A percentile compares a stretch with the other conserved stretches of the same genome.
phyloP scores from a whole-genome alignment of 2,329 filamentous ascomycete genomes.

The Colletotrichum simmondsii region DNA sequence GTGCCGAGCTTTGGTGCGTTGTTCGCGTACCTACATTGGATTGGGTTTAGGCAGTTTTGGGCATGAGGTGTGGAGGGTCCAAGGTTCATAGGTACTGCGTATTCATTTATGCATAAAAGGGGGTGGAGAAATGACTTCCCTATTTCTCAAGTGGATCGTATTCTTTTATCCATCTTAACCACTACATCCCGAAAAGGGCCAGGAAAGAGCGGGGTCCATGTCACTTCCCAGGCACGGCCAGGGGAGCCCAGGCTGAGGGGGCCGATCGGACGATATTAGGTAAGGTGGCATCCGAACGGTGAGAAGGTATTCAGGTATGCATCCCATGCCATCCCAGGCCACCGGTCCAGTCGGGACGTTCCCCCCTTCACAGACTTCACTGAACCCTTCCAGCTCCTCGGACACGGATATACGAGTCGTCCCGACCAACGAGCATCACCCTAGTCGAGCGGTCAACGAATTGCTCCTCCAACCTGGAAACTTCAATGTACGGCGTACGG shows the following conservation, averaged over 20 bases:
- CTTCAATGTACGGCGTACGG: background rate
- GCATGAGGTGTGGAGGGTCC: background rate
- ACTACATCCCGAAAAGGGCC: background rate
- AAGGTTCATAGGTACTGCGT: too few species aligned
- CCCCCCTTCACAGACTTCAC: background rate
- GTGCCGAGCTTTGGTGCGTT: background rate
- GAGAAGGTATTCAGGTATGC: background rate
- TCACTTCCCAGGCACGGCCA: background rate
- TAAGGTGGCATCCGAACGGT: slow-evolving; percentile 20
- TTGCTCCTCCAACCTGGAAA: background rate
- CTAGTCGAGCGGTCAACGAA: background rate
- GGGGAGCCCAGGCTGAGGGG: slow-evolving; percentile 1
- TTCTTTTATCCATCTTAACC: background rate
- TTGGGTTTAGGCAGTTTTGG: background rate
- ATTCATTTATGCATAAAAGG: too few species aligned
- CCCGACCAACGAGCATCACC: slow-evolving; percentile 29
- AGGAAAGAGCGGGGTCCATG: background rate
- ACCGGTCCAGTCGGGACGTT: slow-evolving; percentile 16
- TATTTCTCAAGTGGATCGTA: background rate
- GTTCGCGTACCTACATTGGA: slow-evolving; percentile 17
- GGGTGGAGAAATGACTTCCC: too few species aligned
- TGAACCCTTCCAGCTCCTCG: slow-evolving; percentile 14
- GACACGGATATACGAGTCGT: slow-evolving; percentile 22
- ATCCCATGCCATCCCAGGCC: background rate
- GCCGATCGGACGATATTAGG: slow-evolving; percentile 30